These are phyloP conservation scores for Yamadazyma siamensis DNA, from an alignment of 1,139 yeast species.

Conservation along the genomic window DNA sequence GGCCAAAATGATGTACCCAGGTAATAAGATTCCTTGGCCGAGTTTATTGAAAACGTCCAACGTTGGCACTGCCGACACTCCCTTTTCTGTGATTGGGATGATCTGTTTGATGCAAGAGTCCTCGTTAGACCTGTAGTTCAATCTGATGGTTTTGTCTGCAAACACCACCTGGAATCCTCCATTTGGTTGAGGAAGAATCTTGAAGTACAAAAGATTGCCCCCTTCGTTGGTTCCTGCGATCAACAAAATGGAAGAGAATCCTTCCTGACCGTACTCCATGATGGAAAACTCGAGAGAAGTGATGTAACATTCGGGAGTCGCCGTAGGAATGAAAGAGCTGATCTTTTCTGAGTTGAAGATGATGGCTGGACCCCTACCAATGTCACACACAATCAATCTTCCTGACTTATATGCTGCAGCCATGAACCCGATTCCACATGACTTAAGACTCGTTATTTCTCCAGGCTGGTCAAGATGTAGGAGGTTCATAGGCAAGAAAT, in stretches of 20 bases:
- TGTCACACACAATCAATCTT: constrained; percentile 67
- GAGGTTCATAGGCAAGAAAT: constrained; percentile 64
- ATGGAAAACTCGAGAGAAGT: constrained; percentile 73
- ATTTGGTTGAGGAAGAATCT: constrained; percentile 60
- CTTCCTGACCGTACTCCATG: constrained; percentile 62
- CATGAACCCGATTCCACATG: constrained; percentile 80
- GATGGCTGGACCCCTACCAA: constrained; percentile 77
- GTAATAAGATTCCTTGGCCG: constrained; percentile 57
- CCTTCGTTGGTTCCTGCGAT: constrained; percentile 81
- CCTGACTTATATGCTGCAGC: constrained; percentile 83
- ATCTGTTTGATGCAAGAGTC: constrained; percentile 34
- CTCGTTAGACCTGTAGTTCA: constrained; percentile 39
- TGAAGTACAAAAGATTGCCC: constrained; percentile 60
- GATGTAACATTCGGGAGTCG: constrained; percentile 34
- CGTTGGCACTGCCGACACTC: constrained; percentile 64
- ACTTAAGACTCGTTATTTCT: constrained; percentile 55
- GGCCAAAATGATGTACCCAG: constrained; percentile 59
- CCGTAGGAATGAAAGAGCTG: constrained; percentile 36
- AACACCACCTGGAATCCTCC: constrained; percentile 69
- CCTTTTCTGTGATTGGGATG: constrained; percentile 58
- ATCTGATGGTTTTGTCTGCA: constrained; percentile 45
- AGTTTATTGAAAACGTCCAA: constrained; percentile 57
- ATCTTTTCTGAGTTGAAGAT: constrained; percentile 54
- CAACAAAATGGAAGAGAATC: constrained; percentile 68
- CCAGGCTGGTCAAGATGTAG: constrained; percentile 36